Conservation (phyloP, 768 basidiomycete species). For the Lentinula edodes region DNA sequence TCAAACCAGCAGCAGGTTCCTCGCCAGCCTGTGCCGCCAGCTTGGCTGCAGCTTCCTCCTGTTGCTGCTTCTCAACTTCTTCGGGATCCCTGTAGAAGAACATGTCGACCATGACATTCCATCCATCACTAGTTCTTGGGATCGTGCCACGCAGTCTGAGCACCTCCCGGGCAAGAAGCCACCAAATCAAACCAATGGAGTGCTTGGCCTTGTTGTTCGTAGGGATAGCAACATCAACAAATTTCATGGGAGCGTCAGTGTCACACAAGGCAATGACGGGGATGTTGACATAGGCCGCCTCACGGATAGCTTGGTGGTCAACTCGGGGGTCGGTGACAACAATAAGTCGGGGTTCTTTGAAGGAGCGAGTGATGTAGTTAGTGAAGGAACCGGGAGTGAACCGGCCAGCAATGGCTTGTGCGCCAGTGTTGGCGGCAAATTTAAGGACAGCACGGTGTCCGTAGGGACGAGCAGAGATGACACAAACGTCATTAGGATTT, state of each 20-base stretch:
- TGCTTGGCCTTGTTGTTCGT: slow-evolving; percentile 99
- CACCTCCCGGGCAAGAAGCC: slow-evolving; percentile 95
- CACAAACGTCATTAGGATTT: slow-evolving; percentile 97
- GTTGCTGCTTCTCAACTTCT: slow-evolving; percentile 97
- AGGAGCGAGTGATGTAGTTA: slow-evolving; percentile 99
- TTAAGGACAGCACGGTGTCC: slow-evolving; percentile 99
- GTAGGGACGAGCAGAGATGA: slow-evolving; percentile 97
- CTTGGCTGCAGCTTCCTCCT: slow-evolving; percentile 89
- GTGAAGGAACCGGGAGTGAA: slow-evolving; percentile 99
- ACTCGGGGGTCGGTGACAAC: slow-evolving; percentile 98
- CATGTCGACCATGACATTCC: slow-evolving; percentile 99
- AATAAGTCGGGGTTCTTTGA: slow-evolving; percentile 99
- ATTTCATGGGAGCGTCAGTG: slow-evolving; percentile 95
- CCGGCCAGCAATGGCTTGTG: slow-evolving; percentile 97
- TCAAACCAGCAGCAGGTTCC: slow-evolving; percentile 38
- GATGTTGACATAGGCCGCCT: slow-evolving; percentile 99
- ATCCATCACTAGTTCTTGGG: slow-evolving; percentile 85
- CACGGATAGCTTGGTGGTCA: slow-evolving; percentile 99
- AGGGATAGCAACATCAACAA: slow-evolving; percentile 97
- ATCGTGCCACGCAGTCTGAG: slow-evolving; percentile 93
- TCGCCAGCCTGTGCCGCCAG: slow-evolving; percentile 53
- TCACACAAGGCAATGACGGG: slow-evolving; percentile 99
- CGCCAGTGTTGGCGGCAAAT: slow-evolving; percentile 96
- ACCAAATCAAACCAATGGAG: slow-evolving; percentile 96
- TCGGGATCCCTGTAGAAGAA: slow-evolving; percentile 99